Evolutionary conservation across 345 rosid genomes (phyloP), one percentile per base, ranked within the genome.

Genomic region (Aquilaria yunnanensis): DNA sequence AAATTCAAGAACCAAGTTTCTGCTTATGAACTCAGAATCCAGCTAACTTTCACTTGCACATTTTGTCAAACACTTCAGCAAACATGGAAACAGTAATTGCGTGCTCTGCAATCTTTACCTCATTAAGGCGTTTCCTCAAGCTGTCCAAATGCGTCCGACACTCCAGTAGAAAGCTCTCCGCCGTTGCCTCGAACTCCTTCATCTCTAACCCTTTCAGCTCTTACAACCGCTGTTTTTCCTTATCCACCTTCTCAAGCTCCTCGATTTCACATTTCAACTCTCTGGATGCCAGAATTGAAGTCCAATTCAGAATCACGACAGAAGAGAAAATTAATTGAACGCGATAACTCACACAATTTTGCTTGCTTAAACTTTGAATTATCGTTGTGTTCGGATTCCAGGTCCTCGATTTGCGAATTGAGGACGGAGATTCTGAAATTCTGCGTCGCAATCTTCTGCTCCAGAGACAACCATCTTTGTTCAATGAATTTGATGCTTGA

Each of bases 181-280:
- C 82, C 49, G 57, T 68, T 65, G 69, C 67, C 61, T 61, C 75
- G 31, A 87, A 87, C 29, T 45, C 80, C 16, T 75, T 67, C 85
- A 87, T 90, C 72, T 90, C 87, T 3, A 23, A 32, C 14, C 60
- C 47, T 68, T 75, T 85, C 52, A 47, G 48, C 11, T 59, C 61
- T 57, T 87, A 90, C 53, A 70, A 81, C 67, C 63, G 74, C 12
- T 85, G 81, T 73, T 74, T 81, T 65, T 82, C 90, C 71, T 78
- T 60, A 59, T 80, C 83, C 64, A 58, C 5, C 64, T 69, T 79
- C 70, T 78, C 85, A 58, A 82, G 69, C 73, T 85, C 90, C 64
- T 74, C 85, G 60, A 85, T 62, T 66, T 79, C 89, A 52, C 71
- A 61, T 70, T 75, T 88, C 69, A 88, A 70, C 14, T 6, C 67